phyloP scores from a whole-genome alignment of 495 filamentous ascomycete genomes.

The Lasiosphaeria hispida region DNA sequence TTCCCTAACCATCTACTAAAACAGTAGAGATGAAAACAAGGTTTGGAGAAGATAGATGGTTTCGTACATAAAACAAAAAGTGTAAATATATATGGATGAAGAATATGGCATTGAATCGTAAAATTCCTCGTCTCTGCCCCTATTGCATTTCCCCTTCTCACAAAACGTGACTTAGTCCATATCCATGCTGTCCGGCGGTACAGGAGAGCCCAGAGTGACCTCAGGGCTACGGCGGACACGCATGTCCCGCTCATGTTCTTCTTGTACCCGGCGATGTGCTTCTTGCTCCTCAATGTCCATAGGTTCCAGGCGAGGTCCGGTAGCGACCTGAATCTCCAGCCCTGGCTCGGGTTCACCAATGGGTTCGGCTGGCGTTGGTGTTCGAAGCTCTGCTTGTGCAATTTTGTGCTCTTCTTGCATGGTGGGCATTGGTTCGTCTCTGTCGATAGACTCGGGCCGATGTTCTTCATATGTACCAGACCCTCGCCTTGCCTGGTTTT shows the following conservation, averaged over 20 bases:
- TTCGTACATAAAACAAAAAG: too few relatives aligned
- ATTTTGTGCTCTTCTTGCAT: background rate
- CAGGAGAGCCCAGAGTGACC: constrained; percentile 33
- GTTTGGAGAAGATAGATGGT: too few relatives aligned
- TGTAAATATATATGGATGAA: too few relatives aligned
- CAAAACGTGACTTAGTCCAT: constrained; percentile 21
- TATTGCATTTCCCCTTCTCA: background rate
- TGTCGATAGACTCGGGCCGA: background rate
- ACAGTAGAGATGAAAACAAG: background rate
- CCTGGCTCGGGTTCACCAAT: constrained; percentile 9
- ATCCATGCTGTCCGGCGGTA: constrained; percentile 32
- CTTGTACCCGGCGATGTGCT: constrained; percentile 3
- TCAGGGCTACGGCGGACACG: constrained; percentile 22
- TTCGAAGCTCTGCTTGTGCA: background rate
- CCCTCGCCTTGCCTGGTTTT: background rate
- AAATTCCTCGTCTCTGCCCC: background rate
- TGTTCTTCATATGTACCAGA: constrained; percentile 5
- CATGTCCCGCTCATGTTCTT: constrained; percentile 6
- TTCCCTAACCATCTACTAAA: background rate
- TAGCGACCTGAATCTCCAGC: constrained; percentile 21
- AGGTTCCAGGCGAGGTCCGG: constrained; percentile 5
- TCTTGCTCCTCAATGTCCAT: constrained; percentile 22
- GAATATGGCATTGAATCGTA: background rate
- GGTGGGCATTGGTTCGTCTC: background rate
- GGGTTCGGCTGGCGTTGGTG: background rate